Evolutionary conservation across 2,329 filamentous ascomycete species (phyloP), one percentile per base, ranked within the genome.

Genomic region (Lojkania enalia): DNA sequence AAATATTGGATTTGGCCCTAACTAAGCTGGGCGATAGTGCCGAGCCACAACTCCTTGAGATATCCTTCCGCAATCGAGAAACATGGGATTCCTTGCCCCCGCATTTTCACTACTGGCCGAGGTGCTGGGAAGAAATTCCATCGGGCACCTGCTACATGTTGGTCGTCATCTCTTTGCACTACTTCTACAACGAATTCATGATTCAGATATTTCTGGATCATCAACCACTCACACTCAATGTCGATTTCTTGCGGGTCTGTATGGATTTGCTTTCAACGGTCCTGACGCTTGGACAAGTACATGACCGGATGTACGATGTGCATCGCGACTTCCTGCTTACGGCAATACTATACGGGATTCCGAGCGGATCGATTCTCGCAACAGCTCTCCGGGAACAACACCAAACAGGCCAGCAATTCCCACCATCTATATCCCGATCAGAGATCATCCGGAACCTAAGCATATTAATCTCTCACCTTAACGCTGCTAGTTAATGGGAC

Each of bases 401-500:
- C 1, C 44, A 35, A 37, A 68, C 48, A 11, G 52, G 20, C 30
- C 51, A 58, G 14, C 54, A 61, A 4, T 66, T 72, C 20, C 65
- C 67, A 0, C 54, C 57, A 5, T 56, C 52, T 1, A 63, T 70
- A 2, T 69, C 67, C 0, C 55, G 69, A 14, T 51, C 63, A 1
- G 64, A 67, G 9, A 63, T 71, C 2, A 67, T 74, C 27, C 69
- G 71, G 4, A 67, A 66, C 52, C 46, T 74, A 0, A 66, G 63
- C 21, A 70, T 74, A 0, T 63, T 74, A 13, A 70, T 72, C 13
- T 61, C 60, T 2, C 67, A 72, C 38, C 57, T 74, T 1, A 71
- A 73, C 20, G 54, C 61, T 3, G 57, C 61, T 1, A 53, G 56
- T 2, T 55, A 63, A 20, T 37, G 60, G 5, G 61, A 64, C 12